These are phyloP conservation scores for Auriscalpium orientale DNA, from an alignment of 768 basidiomycete species.

Conservation along the genomic window DNA sequence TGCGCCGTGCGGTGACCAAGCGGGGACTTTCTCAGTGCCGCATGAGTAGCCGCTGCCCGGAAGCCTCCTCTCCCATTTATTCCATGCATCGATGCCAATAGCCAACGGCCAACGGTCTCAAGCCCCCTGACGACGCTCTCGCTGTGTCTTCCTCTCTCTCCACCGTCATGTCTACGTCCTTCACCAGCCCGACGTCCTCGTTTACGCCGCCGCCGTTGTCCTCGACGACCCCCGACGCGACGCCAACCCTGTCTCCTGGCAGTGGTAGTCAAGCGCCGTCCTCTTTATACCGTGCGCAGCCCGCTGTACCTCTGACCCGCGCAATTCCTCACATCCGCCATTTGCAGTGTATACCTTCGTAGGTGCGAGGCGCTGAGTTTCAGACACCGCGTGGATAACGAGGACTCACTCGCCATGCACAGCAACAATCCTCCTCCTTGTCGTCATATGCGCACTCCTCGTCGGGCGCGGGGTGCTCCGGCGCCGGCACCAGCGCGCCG, in stretches of 20 bases:
- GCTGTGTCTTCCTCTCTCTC: too few relatives aligned
- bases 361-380: too few relatives aligned
- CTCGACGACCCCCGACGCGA: not conserved
- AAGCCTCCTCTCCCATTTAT: too few relatives aligned
- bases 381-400: not conserved
- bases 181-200: too few relatives aligned
- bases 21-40: too few relatives aligned
- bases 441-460: not conserved
- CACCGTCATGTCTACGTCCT: too few relatives aligned
- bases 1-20: too few relatives aligned
- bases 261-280: not conserved
- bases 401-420: not conserved
- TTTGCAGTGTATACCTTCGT: slow-evolving; percentile 1
- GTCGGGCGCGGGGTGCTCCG: slow-evolving; percentile 2
- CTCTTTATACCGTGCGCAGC: not conserved
- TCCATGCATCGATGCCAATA: too few relatives aligned
- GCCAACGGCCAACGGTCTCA: too few relatives aligned
- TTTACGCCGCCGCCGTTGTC: not conserved
- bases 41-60: too few relatives aligned
- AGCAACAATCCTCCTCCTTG: not conserved
- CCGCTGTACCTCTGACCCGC: not conserved
- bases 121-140: too few relatives aligned
- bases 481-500: slow-evolving; percentile 3
- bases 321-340: not conserved
- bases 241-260: not conserved